Base-by-base conservation (phyloP, 2,329 filamentous ascomycete genomes). In the Seiridium unicorne region DNA sequence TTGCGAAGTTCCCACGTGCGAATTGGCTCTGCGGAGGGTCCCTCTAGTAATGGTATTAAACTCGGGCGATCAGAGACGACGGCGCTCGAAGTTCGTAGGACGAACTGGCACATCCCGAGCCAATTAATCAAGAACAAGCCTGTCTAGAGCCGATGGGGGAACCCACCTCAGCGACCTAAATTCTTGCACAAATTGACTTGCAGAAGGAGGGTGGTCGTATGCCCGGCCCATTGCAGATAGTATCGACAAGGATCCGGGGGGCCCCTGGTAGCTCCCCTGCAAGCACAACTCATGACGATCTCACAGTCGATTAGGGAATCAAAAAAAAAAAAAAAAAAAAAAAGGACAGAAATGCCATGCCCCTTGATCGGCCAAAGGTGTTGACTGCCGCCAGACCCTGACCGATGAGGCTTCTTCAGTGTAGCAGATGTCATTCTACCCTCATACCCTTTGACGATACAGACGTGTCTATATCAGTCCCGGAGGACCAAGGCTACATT, bases 161-260 rank as follows among this genome's bases (percentile, higher is more conserved):
- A 11, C 9, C 46, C 44, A 59, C 38, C 47, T 18, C 49, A 32
- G 47, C 47, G 47, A 44, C 47, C 57, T 54, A 59, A 54, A 53
- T 42, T 59, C 47, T 53, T 59, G 35, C 48, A 51, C 57, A 59
- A 59, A 44, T 59, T 59, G 48, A 51, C 47, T 48, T 59, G 48
- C 57, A 59, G 57, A 18, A n/a, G n/a, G 10, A 58, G 44, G 57
- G 31, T 57, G 51, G 51, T 42, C n/a, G 31, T 44, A 55, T 35
- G 26, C 51, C 11, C 32, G 51, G 38, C 36, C 51, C 55, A 58
- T 51, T 58, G 34, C 46, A 48, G 46, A 51, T 58, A 26, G 18
- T 26, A 48, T 58, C 44, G 55, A 51, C 55, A 38, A 38, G 55
- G 44, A 51, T 51, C n/a, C n/a, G 3, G 31, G 32, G 26, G 42